Evolutionary conservation across 2,329 filamentous ascomycete species (phyloP).

Genomic region (Cytospora piceicola): DNA sequence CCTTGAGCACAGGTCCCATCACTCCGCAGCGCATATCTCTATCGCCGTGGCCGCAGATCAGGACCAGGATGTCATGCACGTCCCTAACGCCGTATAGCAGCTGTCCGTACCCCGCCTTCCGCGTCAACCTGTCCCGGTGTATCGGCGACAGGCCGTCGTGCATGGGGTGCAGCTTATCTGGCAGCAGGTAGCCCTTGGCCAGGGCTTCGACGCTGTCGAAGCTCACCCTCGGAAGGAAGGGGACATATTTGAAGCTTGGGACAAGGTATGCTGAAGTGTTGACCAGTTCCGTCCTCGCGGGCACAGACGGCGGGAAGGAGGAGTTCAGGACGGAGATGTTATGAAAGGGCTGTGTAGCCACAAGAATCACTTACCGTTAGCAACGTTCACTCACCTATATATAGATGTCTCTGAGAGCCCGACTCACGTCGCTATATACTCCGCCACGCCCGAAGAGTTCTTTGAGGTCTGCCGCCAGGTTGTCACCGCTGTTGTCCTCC

Average conservation of each 20-base stretch:
- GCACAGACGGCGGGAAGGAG: constrained; percentile 68
- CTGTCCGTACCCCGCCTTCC: constrained; percentile 56
- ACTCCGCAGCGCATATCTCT: constrained; percentile 83
- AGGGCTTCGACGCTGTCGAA: constrained; percentile 60
- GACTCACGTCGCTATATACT: constrained; percentile 66
- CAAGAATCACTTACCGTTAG: constrained; percentile 41
- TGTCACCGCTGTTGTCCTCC: constrained; percentile 71
- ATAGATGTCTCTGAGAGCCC: constrained; percentile 6
- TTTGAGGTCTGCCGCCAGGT: constrained; percentile 74
- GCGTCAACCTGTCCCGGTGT: constrained; percentile 56
- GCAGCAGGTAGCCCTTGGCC: constrained; percentile 69
- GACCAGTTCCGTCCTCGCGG: constrained; percentile 50
- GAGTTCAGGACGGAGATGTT: constrained; percentile 77
- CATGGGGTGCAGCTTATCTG: constrained; percentile 62
- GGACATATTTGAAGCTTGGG: constrained; percentile 81
- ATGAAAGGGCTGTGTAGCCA: constrained; percentile 72
- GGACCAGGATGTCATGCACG: constrained; percentile 70
- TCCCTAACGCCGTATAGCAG: constrained; percentile 62
- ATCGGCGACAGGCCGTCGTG: constrained; percentile 64
- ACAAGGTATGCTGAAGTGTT: constrained; percentile 74
- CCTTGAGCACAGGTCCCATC: constrained; percentile 72
- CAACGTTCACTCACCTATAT: constrained; percentile 25
- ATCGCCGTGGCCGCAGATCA: constrained; percentile 86
- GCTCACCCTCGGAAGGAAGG: constrained; percentile 67
- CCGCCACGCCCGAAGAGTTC: constrained; percentile 69